These are phyloP conservation scores for Vitis hybrid DNA, from an alignment of 177 flowering plant species.

Conservation along the genomic window DNA sequence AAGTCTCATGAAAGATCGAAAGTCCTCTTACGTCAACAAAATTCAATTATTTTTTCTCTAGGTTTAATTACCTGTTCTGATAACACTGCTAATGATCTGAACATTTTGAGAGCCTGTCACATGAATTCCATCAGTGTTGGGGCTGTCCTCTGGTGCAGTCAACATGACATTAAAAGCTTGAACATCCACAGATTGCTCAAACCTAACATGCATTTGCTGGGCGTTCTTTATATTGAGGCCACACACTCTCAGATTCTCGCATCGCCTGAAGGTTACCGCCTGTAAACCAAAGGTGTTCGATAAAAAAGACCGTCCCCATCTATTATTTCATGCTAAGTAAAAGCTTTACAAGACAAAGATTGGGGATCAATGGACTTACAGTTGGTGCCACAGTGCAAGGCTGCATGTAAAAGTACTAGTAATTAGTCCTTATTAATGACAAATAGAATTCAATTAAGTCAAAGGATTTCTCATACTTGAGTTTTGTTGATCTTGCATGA, in stretches of 20 bases:
- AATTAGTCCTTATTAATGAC: too few relatives aligned
- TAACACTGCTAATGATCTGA: conserved; percentile 27
- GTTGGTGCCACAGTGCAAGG: conserved; percentile 86
- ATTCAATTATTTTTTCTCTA: not conserved
- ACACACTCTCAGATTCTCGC: conserved; percentile 38
- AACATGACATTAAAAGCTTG: conserved; percentile 35
- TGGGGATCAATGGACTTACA: conserved; percentile 36
- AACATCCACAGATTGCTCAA: conserved; percentile 36
- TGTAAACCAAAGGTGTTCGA: conserved; percentile 11
- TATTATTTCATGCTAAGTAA: too few relatives aligned
- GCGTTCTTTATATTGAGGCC: conserved; percentile 35
- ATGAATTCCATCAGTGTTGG: conserved; percentile 82
- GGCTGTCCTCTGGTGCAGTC: conserved; percentile 57
- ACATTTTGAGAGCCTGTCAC: conserved; percentile 38
- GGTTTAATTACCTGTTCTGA: conserved; percentile 40
- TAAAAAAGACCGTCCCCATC: not conserved
- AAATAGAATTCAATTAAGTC: too few relatives aligned
- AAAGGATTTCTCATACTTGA: not conserved
- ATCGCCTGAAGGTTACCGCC: conserved; percentile 54
- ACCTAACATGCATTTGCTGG: conserved; percentile 50
- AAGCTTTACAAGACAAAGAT: too few relatives aligned
- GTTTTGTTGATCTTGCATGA: conserved; percentile 2
- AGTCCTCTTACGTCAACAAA: too few relatives aligned
- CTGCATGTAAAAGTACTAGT: conserved; percentile 33
- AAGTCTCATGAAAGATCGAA: too few relatives aligned